Base-by-base conservation (phyloP, 805 yeast species). In the Candida tammaniensis region DNA sequence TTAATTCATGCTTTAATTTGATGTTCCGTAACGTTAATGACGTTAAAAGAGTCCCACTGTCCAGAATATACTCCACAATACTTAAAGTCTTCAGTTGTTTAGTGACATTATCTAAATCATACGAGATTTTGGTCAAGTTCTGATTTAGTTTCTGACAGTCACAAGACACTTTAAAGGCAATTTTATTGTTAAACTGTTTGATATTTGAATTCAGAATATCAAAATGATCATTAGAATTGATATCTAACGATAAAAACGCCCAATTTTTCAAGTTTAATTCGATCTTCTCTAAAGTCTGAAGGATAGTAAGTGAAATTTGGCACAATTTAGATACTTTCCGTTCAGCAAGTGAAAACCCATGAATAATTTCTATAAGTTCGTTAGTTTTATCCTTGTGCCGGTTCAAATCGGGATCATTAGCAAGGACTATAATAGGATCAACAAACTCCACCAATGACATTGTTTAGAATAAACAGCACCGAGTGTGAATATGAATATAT, bases 191-290 rank as follows among this genome's bases (percentile, higher is more conserved):
- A 51, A 79, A 77, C 18, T 49, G 43, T 28, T 47, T 52, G 7
- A 51, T 47, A 11, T 44, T 36, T 8, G 24, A 23, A 20, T 42
- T 42, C 10, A 41, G 36, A 11, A 51, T 48, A 12, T 51, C 51
- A 31, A 67, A 67, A 42, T 68, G 72, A 21, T 52, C 55, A 14
- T 66, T 61, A 11, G 74, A 59, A 43, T 70, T 70, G 41, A 65
- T 64, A 44, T 75, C 78, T 17, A 76, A 51, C 7, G 80, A 70
- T 27, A 71, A 55, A 38, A 76, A 75, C 33, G 75, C 78, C 82
- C 81, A 76, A 40, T 71, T 70, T 39, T 70, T 64, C 30, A 72
- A 56, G 22, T 59, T 63, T 23, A 69, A 51, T 42, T 70, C 74
- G 14, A 72, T 59, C 40, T 67, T 66, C 52, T 76, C 81, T 26